Percentiles rank a stretch among this genome's conserved stretches.
These are phyloP conservation scores for Microdochium trichocladiopsis DNA, from an alignment of 2,329 filamentous ascomycete species.

Conservation along the genomic window DNA sequence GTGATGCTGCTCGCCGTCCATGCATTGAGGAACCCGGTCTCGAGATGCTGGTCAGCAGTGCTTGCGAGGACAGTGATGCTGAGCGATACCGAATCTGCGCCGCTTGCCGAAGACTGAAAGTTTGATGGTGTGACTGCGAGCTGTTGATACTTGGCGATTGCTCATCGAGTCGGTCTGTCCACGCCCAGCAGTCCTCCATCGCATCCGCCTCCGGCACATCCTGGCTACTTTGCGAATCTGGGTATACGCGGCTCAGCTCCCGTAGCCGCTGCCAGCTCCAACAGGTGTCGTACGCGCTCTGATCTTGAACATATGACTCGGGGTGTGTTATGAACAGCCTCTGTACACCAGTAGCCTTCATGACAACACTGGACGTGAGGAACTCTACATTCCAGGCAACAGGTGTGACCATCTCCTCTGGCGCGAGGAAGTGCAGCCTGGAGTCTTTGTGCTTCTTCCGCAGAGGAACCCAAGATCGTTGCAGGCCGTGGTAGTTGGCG, in stretches of 20 bases:
- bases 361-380: slow-evolving; percentile 62
- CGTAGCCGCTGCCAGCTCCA: slow-evolving; percentile 70
- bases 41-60: background rate
- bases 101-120: slow-evolving; percentile 32
- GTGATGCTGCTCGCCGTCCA: background rate
- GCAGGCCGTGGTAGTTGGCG: slow-evolving; percentile 50
- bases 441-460: slow-evolving; percentile 71
- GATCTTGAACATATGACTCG: slow-evolving; percentile 65
- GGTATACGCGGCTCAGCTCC: slow-evolving; percentile 50
- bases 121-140: slow-evolving; percentile 16
- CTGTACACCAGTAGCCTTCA: slow-evolving; percentile 58
- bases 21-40: background rate
- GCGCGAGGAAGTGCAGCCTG: slow-evolving; percentile 61
- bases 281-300: slow-evolving; percentile 39
- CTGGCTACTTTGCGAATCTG: slow-evolving; percentile 33
- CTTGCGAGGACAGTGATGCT: background rate
- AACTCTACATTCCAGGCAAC: slow-evolving; percentile 67
- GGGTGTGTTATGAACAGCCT: slow-evolving; percentile 71
- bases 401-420: slow-evolving; percentile 66
- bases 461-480: slow-evolving; percentile 66
- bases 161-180: slow-evolving; percentile 58
- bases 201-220: slow-evolving; percentile 55
- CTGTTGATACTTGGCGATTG: slow-evolving; percentile 32
- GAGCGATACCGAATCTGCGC: slow-evolving; percentile 15
- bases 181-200: slow-evolving; percentile 60